A percentile compares a stretch with the other conserved stretches of the same genome.
These are phyloP conservation scores for Fusarium sarcochroum DNA, from an alignment of 2,329 filamentous ascomycete genomes.

Conservation along the genomic window DNA sequence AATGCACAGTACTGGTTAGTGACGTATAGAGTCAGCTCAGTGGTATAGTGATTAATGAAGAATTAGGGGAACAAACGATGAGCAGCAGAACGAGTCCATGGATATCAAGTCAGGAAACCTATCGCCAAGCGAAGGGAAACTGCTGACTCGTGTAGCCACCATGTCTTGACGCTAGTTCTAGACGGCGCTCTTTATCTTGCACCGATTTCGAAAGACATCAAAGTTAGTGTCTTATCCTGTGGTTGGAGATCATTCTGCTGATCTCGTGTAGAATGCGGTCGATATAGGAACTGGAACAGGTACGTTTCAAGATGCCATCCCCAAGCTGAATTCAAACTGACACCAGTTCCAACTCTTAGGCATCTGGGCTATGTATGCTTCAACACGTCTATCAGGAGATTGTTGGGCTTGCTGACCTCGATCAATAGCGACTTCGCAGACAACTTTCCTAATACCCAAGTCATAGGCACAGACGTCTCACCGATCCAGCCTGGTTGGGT, in stretches of 20 bases:
- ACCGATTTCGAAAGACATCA: slow-evolving; percentile 20
- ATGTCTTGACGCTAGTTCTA: slow-evolving; percentile 33
- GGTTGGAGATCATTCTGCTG: neutral
- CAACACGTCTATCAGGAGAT: no score
- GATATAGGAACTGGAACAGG: slow-evolving; percentile 40
- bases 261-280: slow-evolving; percentile 4
- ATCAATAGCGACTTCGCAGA: slow-evolving; percentile 29
- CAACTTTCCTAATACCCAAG: slow-evolving; percentile 10
- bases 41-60: neutral
- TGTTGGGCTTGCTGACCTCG: no score
- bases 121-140: rapidly evolving
- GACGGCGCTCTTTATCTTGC: slow-evolving; percentile 22
- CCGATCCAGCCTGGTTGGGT: slow-evolving; percentile 37
- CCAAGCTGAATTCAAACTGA: neutral
- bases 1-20: slow-evolving; percentile 38
- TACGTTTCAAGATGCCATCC: neutral
- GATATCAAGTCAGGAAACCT: slow-evolving; percentile 23
- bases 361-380: slow-evolving; percentile 35
- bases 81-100: slow-evolving; percentile 40
- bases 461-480: slow-evolving; percentile 36
- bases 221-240: neutral
- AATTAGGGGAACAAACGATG: slow-evolving; percentile 31
- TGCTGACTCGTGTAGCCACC: slow-evolving; percentile 21
- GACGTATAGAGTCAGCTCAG: rapidly evolving
- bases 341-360: neutral